Conservation (phyloP, 192 early-diverging fungal genomes). For the Chytriomyces hyalinus region DNA sequence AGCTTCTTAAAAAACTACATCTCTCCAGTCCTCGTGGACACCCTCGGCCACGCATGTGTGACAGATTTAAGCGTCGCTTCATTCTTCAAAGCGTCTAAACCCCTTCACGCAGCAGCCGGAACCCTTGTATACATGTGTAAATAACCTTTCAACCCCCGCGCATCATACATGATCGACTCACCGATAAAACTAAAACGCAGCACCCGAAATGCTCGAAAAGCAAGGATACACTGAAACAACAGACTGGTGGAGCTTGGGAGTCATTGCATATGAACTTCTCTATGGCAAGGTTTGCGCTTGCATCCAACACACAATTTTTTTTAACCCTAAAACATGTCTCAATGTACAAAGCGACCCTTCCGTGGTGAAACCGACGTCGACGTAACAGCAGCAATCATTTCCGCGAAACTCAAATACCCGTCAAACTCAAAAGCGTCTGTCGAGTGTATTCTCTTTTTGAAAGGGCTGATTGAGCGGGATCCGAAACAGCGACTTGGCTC, state of each 20-base stretch:
- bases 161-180: background rate
- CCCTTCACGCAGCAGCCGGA: constrained; percentile 82
- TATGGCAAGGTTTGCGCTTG: background rate
- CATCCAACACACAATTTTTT: no score
- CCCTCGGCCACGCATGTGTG: constrained; percentile 83
- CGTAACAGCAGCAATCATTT: background rate
- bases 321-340: background rate
- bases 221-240: constrained; percentile 80
- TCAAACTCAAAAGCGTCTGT: background rate
- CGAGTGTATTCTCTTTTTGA: background rate
- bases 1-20: background rate
- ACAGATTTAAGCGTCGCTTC: constrained; percentile 97
- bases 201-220: constrained; percentile 45
- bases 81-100: constrained; percentile 65
- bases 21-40: constrained; percentile 70
- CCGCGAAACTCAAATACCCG: background rate
- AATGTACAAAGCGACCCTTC: background rate
- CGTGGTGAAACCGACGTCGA: background rate
- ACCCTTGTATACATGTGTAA: constrained; percentile 88
- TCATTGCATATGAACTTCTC: constrained; percentile 38
- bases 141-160: background rate
- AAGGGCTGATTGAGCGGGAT: background rate
- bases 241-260: constrained; percentile 96
- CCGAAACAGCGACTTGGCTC: background rate
- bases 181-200: background rate